Conservation (phyloP, 2,329 filamentous ascomycete species). For the Neofusicoccum ribis region DNA sequence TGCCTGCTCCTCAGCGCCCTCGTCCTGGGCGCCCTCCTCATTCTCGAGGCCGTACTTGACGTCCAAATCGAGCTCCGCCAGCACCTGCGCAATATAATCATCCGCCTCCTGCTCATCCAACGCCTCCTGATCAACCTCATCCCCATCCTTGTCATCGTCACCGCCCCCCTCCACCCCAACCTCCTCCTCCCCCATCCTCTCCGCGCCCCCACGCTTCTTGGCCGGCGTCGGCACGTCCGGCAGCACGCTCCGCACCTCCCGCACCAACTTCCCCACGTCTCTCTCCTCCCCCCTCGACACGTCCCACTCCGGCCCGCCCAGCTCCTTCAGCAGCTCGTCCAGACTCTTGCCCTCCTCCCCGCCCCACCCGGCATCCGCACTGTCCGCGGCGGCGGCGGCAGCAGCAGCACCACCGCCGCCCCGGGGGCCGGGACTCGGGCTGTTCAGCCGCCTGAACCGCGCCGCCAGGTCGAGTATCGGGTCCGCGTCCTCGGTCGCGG, state of each 20-base stretch:
- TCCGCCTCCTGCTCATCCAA: constrained; percentile 40
- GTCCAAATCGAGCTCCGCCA: constrained; percentile 48
- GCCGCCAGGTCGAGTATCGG: constrained; percentile 33
- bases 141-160: constrained; percentile 20
- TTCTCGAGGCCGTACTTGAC: constrained; percentile 37
- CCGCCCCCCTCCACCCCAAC: background rate
- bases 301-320: constrained; percentile 41
- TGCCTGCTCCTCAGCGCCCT: constrained; percentile 3
- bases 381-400: background rate
- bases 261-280: constrained; percentile 42
- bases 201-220: too few relatives aligned
- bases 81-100: constrained; percentile 47
- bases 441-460: constrained; percentile 35
- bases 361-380: background rate
- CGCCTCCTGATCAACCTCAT: constrained; percentile 15
- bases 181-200: constrained; percentile 16
- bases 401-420: background rate
- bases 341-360: constrained; percentile 44
- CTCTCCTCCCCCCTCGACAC: constrained; percentile 41
- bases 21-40: constrained; percentile 13
- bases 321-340: constrained; percentile 48
- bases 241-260: constrained; percentile 43
- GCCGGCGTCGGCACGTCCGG: constrained; percentile 29
- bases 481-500: constrained; percentile 21
- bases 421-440: background rate